Conservation (phyloP, 2,329 filamentous ascomycete genomes). For the Trichophyton mentagrophytes region DNA sequence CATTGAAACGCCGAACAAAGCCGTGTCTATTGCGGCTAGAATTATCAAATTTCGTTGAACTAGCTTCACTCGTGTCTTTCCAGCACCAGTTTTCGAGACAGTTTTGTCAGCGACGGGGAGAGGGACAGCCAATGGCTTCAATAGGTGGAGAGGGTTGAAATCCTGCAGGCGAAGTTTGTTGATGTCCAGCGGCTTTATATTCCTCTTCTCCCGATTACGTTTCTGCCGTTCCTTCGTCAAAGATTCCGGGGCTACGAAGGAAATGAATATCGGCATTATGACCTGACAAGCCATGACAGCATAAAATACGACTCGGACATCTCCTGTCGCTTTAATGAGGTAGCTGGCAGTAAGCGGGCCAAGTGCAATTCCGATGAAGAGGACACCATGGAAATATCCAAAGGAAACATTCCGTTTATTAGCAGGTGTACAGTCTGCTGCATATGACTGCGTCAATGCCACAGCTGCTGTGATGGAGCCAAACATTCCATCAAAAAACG, state of each 20-base stretch:
- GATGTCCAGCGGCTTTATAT: conserved; percentile 26
- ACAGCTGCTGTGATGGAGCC: conserved; percentile 81
- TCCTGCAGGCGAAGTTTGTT: conserved; percentile 20
- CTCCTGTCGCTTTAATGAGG: conserved; percentile 62
- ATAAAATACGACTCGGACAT: conserved; percentile 73
- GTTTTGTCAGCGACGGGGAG: conserved; percentile 44
- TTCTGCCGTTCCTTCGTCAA: conserved; percentile 60
- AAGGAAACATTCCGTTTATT: conserved; percentile 70
- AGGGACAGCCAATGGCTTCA: conserved; percentile 66
- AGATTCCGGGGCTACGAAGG: conserved; percentile 69
- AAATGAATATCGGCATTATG: conserved; percentile 59
- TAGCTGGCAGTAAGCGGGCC: conserved; percentile 73
- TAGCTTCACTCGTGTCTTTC: conserved; percentile 44
- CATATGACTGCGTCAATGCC: conserved; percentile 71
- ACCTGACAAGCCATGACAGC: conserved; percentile 59
- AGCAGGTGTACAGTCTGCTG: conserved; percentile 74
- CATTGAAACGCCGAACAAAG: conserved; percentile 70
- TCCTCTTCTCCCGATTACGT: conserved; percentile 56
- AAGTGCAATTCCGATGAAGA: conserved; percentile 79
- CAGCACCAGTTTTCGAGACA: conserved; percentile 27
- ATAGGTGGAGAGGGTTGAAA: conserved; percentile 49
- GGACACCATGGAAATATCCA: conserved; percentile 76
- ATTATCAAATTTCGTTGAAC: conserved; percentile 72
- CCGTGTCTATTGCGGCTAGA: conserved; percentile 66
- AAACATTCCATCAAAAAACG: conserved; percentile 65